Conservation (phyloP, 2,329 filamentous ascomycete genomes). For the Xylaria polymorpha region DNA sequence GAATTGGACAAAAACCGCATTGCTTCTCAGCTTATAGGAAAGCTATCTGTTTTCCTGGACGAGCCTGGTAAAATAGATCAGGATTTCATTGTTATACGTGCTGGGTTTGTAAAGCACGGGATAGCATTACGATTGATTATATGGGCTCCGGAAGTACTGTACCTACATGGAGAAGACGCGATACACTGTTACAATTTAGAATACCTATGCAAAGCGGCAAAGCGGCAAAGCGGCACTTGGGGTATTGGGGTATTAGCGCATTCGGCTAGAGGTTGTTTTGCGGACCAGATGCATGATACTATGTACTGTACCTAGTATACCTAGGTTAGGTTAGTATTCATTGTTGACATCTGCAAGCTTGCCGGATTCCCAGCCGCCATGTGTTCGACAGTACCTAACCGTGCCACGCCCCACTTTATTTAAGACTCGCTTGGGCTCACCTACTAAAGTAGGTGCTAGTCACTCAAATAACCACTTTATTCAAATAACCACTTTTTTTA, state of each 20-base stretch:
- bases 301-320: too few species aligned
- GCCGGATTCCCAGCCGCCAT: too few species aligned
- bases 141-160: background rate
- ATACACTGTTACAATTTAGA: background rate
- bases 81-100: background rate
- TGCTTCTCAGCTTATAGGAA: background rate
- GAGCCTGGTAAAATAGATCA: background rate
- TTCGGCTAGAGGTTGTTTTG: background rate
- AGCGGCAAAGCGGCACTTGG: too few species aligned
- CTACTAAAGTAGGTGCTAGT: too few species aligned
- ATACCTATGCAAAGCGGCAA: background rate
- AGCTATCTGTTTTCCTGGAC: background rate
- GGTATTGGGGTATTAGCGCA: background rate
- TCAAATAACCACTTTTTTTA: too few species aligned
- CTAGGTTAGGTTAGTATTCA: too few species aligned
- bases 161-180: background rate
- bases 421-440: too few species aligned
- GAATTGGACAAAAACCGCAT: too few species aligned
- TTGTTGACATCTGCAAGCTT: too few species aligned
- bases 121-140: background rate
- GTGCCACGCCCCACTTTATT: too few species aligned
- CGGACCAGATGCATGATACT: background rate
- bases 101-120: background rate
- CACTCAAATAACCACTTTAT: too few species aligned
- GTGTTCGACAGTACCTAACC: too few species aligned